phyloP scores from a whole-genome alignment of 352 stramenopile genomes.

The Phytophthora multivora region DNA sequence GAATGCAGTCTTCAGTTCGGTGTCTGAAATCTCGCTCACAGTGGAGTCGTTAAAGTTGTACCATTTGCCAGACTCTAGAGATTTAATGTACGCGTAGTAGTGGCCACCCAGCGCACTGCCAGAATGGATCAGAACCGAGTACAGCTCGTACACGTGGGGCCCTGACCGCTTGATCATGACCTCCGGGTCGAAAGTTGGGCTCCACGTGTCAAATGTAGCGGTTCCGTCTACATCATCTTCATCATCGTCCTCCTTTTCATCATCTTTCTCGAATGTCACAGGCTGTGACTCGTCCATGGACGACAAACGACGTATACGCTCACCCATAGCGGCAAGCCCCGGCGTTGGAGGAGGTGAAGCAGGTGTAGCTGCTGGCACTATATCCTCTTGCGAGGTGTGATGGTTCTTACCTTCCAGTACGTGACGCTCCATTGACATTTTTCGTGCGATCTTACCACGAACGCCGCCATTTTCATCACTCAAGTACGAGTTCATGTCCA shows the following conservation, averaged over 20 bases:
- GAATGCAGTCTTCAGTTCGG: slow-evolving; percentile 78
- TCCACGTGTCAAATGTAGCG: slow-evolving; percentile 69
- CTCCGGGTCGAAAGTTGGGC: slow-evolving; percentile 64
- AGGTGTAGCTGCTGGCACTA: background rate
- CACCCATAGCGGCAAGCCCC: slow-evolving; percentile 12
- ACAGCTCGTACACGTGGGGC: slow-evolving; percentile 90
- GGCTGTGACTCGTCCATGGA: slow-evolving; percentile 79
- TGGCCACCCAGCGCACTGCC: slow-evolving; percentile 92
- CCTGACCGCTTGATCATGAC: slow-evolving; percentile 65
- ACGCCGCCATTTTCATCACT: slow-evolving; percentile 53
- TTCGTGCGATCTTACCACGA: slow-evolving; percentile 71
- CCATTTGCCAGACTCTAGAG: slow-evolving; percentile 80
- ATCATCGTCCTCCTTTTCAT: slow-evolving; percentile 21
- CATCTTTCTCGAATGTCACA: slow-evolving; percentile 37
- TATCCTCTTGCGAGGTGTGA: slow-evolving; percentile 21
- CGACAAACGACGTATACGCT: slow-evolving; percentile 53
- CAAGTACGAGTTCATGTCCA: slow-evolving; percentile 91
- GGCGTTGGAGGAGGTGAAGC: slow-evolving; percentile 25
- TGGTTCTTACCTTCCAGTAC: slow-evolving; percentile 61
- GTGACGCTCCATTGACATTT: slow-evolving; percentile 88
- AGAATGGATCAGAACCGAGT: slow-evolving; percentile 93
- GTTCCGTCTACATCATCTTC: slow-evolving; percentile 18
- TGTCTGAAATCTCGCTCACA: slow-evolving; percentile 78
- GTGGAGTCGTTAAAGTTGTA: slow-evolving; percentile 91
- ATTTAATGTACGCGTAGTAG: slow-evolving; percentile 95